Conservation (phyloP, 2,329 filamentous ascomycete species). For the Colletotrichum salicis region DNA sequence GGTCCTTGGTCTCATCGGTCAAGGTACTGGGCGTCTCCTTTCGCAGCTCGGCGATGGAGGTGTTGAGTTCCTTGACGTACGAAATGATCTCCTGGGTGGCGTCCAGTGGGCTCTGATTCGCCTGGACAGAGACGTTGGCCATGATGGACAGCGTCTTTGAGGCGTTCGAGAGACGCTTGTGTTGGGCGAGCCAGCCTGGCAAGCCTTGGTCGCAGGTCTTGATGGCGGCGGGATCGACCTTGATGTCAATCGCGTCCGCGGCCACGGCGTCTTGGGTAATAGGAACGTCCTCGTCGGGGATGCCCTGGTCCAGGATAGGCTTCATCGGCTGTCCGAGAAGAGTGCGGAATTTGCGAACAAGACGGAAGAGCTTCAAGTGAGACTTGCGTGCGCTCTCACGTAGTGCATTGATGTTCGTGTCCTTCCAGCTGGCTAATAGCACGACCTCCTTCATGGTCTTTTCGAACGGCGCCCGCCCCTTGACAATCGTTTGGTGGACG, state of each 20-base stretch:
- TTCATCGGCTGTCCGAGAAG: slow-evolving; percentile 82
- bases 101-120: slow-evolving; percentile 14
- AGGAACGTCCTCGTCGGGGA: slow-evolving; percentile 60
- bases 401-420: slow-evolving; percentile 91
- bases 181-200: slow-evolving; percentile 54
- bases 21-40: slow-evolving; percentile 85
- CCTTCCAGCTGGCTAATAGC: slow-evolving; percentile 95
- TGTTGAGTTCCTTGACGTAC: slow-evolving; percentile 76
- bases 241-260: slow-evolving; percentile 39
- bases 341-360: slow-evolving; percentile 89
- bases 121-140: slow-evolving; percentile 63
- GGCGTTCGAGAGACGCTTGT: slow-evolving; percentile 77
- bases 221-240: slow-evolving; percentile 40
- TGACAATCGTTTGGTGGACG: slow-evolving; percentile 72
- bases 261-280: background rate
- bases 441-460: slow-evolving; percentile 95
- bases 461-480: slow-evolving; percentile 80
- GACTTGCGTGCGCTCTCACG: slow-evolving; percentile 90
- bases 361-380: slow-evolving; percentile 89
- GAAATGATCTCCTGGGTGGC: slow-evolving; percentile 58
- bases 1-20: slow-evolving; percentile 86
- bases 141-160: slow-evolving; percentile 79
- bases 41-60: slow-evolving; percentile 77
- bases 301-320: slow-evolving; percentile 67
- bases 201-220: slow-evolving; percentile 46